Conservation (phyloP, 2,329 filamentous ascomycete genomes). For the Colletotrichum sp. region DNA sequence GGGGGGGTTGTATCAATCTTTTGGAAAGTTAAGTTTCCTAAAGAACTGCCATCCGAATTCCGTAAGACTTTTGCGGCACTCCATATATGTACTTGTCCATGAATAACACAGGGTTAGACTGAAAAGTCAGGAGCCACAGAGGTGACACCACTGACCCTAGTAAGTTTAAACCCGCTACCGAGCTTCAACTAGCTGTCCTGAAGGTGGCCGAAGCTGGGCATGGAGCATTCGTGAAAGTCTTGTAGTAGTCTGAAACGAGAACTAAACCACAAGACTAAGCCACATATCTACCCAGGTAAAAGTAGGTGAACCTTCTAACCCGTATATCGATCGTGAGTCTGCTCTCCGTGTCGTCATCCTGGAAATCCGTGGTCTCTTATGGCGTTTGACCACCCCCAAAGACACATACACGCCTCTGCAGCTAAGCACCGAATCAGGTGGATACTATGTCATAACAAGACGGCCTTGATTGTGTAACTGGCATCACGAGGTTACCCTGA, state of each 20-base stretch:
- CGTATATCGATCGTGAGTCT: neutral
- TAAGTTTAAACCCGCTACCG: neutral
- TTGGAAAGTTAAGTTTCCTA: neutral
- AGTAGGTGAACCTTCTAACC: neutral
- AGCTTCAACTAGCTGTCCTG: neutral
- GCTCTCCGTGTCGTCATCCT: neutral
- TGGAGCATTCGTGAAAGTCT: neutral
- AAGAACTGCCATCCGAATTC: neutral
- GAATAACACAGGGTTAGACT: neutral
- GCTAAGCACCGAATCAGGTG: neutral
- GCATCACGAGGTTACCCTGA: slow-evolving; percentile 5
- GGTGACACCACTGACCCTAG: neutral
- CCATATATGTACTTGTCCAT: neutral
- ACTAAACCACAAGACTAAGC: neutral
- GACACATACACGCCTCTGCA: neutral
- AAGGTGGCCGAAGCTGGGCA: neutral
- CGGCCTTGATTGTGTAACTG: neutral
- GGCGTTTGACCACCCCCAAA: neutral
- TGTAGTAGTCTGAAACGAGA: neutral
- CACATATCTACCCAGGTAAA: neutral
- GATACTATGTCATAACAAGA: neutral
- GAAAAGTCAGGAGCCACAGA: neutral
- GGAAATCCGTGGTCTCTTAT: neutral
- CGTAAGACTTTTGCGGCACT: neutral
- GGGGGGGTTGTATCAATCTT: neutral